These are phyloP conservation scores for Rhododendron griersonianum DNA, from an alignment of 148 eudicot species.

Conservation along the genomic window DNA sequence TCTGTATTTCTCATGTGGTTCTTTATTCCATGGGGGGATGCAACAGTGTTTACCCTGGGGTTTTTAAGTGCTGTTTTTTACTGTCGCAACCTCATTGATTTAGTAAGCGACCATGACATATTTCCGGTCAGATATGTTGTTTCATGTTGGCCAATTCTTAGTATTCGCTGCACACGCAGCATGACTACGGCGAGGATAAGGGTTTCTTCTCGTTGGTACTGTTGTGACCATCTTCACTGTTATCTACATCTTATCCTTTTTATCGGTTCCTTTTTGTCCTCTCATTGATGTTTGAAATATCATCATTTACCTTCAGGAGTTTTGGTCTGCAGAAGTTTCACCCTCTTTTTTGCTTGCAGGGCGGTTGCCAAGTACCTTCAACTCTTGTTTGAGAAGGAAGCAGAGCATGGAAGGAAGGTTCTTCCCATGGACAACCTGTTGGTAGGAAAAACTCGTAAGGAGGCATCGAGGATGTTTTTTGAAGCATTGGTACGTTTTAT, in stretches of 20 bases:
- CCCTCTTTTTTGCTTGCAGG: conserved; percentile 30
- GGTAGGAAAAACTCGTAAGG: conserved; percentile 84
- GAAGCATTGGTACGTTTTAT: conserved; percentile 78
- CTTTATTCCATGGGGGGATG: not conserved
- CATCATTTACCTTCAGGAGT: not conserved
- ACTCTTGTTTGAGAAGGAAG: conserved; percentile 68
- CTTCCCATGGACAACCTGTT: conserved; percentile 69
- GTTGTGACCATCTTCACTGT: not conserved
- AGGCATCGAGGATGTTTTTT: conserved; percentile 98
- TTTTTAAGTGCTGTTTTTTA: not conserved
- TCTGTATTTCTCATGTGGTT: conserved; percentile 17
- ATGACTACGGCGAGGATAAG: not conserved
- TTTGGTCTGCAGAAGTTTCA: not conserved
- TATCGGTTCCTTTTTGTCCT: not conserved
- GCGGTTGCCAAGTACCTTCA: conserved; percentile 98
- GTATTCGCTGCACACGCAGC: not conserved
- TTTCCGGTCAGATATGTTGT: not conserved
- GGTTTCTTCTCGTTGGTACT: not conserved
- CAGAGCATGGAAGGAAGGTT: conserved; percentile 46
- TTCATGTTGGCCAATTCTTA: not conserved
- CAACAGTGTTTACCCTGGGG: not conserved
- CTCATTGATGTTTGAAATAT: not conserved
- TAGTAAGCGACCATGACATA: not conserved
- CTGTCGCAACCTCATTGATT: not conserved
- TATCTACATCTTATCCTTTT: not conserved